phyloP scores from a whole-genome alignment of 2,329 filamentous ascomycete genomes.

The Claviceps pazoutovae region DNA sequence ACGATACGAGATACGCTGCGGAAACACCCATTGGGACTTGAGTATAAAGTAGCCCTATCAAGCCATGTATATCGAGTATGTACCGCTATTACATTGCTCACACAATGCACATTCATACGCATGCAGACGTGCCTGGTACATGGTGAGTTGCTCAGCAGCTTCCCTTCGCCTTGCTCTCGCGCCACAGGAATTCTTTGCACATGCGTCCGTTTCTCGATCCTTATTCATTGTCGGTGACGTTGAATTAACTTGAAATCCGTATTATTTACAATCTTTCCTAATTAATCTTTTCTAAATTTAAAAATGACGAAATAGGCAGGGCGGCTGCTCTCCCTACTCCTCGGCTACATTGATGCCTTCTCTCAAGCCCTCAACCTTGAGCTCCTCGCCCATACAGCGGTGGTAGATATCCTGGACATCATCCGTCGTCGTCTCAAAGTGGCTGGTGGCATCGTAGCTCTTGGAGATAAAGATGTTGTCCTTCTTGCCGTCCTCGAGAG shows the following conservation, averaged over 20 bases:
- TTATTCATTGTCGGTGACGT: not conserved
- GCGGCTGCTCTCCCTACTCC: slow-evolving; percentile 28
- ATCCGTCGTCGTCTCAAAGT: slow-evolving; percentile 86
- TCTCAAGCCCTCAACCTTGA: slow-evolving; percentile 76
- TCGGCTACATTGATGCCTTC: slow-evolving; percentile 64
- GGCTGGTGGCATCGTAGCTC: slow-evolving; percentile 94
- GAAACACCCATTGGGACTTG: too few relatives aligned
- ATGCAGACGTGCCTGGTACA: too few relatives aligned
- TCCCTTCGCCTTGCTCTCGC: too few relatives aligned
- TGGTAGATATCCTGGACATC: slow-evolving; percentile 91
- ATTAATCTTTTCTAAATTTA: not conserved
- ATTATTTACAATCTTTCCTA: not conserved
- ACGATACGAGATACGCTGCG: too few relatives aligned
- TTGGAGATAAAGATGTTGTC: slow-evolving; percentile 97
- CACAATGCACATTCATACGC: too few relatives aligned
- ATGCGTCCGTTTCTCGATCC: not conserved
- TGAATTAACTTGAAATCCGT: not conserved
- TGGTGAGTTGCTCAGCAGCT: too few relatives aligned
- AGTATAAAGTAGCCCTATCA: too few relatives aligned
- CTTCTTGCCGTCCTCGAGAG: slow-evolving; percentile 62
- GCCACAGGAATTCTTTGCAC: not conserved
- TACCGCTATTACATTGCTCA: too few relatives aligned
- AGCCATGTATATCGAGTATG: too few relatives aligned
- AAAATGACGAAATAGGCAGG: not conserved
- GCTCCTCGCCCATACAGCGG: slow-evolving; percentile 68